Conservation (phyloP, 805 yeast genomes). For the Metschnikowia corniflorae region DNA sequence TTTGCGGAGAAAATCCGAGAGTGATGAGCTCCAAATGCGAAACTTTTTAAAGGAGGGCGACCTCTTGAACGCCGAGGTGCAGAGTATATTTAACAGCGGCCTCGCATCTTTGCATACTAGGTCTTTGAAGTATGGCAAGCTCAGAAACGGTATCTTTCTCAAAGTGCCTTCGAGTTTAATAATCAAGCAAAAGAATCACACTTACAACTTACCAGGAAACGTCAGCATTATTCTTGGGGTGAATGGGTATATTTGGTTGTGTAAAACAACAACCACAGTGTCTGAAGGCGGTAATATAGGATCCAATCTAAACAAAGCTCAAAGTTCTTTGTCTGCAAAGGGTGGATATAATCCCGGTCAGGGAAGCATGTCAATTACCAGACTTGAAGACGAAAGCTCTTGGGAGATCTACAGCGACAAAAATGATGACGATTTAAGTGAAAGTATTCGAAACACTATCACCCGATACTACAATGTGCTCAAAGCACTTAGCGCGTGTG, state of each 20-base stretch:
- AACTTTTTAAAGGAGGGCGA: constrained; percentile 93
- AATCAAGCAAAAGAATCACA: constrained; percentile 81
- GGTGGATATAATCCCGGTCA: constrained; percentile 51
- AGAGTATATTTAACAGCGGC: constrained; percentile 83
- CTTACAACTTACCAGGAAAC: constrained; percentile 89
- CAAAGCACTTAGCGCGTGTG: constrained; percentile 76
- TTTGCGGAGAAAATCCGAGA: constrained; percentile 86
- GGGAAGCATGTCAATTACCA: constrained; percentile 68
- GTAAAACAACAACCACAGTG: constrained; percentile 48
- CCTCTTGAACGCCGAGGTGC: constrained; percentile 92
- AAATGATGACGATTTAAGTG: constrained; percentile 66
- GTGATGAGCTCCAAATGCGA: constrained; percentile 96
- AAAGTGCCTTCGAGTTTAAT: constrained; percentile 80
- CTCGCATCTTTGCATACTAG: constrained; percentile 93
- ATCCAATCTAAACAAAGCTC: constrained; percentile 29
- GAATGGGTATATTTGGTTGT: constrained; percentile 91
- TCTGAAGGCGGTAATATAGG: constrained; percentile 15
- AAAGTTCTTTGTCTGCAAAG: constrained; percentile 36
- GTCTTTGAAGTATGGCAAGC: constrained; percentile 90
- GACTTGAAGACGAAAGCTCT: constrained; percentile 88
- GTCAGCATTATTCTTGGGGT: constrained; percentile 89
- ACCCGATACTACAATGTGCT: constrained; percentile 83
- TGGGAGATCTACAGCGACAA: constrained; percentile 93
- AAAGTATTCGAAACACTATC: constrained; percentile 64
- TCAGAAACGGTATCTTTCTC: constrained; percentile 83